phyloP scores from a whole-genome alignment of 164 flowering plant genomes.

The Hamamelis virginiana region DNA sequence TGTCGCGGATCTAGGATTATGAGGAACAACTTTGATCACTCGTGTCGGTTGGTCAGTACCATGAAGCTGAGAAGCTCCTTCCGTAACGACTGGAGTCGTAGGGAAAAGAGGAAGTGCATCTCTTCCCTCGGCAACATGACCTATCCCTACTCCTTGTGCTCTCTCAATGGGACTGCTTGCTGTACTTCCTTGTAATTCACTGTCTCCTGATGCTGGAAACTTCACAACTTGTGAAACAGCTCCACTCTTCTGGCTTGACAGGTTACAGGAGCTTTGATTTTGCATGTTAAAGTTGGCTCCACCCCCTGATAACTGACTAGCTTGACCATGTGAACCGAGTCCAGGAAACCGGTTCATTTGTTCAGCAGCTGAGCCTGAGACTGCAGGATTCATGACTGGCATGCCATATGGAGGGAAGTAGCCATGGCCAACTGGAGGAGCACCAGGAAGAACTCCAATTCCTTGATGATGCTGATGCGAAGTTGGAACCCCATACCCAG shows the following conservation, averaged over 20 bases:
- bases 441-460: conserved; percentile 29
- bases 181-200: conserved; percentile 61
- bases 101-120: conserved; percentile 57
- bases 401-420: conserved; percentile 68
- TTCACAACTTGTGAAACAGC: conserved; percentile 25
- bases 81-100: conserved; percentile 28
- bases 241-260: conserved; percentile 30
- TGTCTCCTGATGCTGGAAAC: conserved; percentile 40
- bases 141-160: conserved; percentile 11
- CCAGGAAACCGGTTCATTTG: conserved; percentile 37
- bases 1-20: conserved; percentile 68
- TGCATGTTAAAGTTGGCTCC: conserved; percentile 27
- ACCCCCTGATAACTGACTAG: conserved; percentile 29
- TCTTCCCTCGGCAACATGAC: conserved; percentile 14
- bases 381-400: conserved; percentile 45
- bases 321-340: conserved; percentile 23
- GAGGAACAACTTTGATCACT: conserved; percentile 87
- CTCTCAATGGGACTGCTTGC: conserved; percentile 68
- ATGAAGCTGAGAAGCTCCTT: conserved; percentile 14
- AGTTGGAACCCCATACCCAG: conserved; percentile 46
- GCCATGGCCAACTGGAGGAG: conserved; percentile 33
- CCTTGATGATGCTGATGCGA: conserved; percentile 46
- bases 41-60: conserved; percentile 35
- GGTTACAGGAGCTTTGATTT: conserved; percentile 47
- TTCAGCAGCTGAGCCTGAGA: conserved; percentile 49